Conservation (phyloP, 192 early-diverging fungal genomes). For the Phlyctochytrium bullatum region DNA sequence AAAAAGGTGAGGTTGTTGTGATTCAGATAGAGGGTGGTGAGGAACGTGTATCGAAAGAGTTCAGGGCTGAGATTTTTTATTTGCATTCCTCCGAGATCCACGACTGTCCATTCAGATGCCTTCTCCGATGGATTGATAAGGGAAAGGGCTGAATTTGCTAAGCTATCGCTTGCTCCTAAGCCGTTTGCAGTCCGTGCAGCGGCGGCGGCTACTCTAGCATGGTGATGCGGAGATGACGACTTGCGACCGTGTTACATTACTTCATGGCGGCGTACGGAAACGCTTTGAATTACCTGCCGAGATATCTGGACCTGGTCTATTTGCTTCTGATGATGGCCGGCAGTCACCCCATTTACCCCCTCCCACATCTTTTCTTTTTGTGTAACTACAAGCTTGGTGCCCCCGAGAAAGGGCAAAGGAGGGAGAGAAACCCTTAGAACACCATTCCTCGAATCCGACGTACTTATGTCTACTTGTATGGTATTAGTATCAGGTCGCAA, state of each 20-base stretch:
- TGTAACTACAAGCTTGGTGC: too few relatives aligned
- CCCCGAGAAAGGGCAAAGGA: too few relatives aligned
- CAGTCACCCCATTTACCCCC: not conserved
- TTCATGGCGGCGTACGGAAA: too few relatives aligned
- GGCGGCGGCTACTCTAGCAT: slow-evolving; percentile 84
- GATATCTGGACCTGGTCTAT: slow-evolving; percentile 4
- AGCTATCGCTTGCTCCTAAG: not conserved
- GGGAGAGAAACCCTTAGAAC: too few relatives aligned
- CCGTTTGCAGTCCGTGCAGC: slow-evolving; percentile 63
- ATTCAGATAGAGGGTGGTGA: slow-evolving; percentile 92
- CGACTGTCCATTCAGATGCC: slow-evolving; percentile 71
- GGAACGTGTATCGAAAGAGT: slow-evolving; percentile 80
- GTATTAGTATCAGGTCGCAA: too few relatives aligned
- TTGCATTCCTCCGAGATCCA: slow-evolving; percentile 96
- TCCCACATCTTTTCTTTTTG: too few relatives aligned
- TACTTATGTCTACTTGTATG: too few relatives aligned
- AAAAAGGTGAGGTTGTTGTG: slow-evolving; percentile 88
- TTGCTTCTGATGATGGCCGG: slow-evolving; percentile 8
- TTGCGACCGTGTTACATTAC: slow-evolving; percentile 20
- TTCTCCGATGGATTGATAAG: slow-evolving; percentile 5
- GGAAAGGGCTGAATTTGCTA: not conserved
- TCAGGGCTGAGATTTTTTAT: slow-evolving; percentile 74
- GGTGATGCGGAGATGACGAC: slow-evolving; percentile 79
- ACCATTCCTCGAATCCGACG: too few relatives aligned
- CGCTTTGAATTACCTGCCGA: not conserved